Percentiles rank a stretch among this genome's conserved stretches.
Conservation (phyloP, 768 basidiomycete species). For the Candolleomyces efflorescens region DNA sequence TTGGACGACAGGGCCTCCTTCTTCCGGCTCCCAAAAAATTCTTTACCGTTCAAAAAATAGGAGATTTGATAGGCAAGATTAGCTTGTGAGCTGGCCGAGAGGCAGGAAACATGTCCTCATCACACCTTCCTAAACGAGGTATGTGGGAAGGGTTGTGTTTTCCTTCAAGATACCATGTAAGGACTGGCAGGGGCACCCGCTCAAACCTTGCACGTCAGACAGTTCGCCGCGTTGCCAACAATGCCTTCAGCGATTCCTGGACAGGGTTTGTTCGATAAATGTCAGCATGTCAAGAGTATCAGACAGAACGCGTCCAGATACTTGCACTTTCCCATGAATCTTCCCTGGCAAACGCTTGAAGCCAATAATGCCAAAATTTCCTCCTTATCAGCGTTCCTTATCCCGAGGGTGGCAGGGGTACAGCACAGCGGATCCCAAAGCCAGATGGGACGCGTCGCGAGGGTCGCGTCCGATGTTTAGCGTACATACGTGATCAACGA, state of each 20-base stretch:
- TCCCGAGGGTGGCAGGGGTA: slow-evolving; percentile 9
- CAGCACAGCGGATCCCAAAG: slow-evolving; percentile 3
- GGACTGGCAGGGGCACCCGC: slow-evolving; percentile 9
- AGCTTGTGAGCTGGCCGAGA: neutral
- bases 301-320: slow-evolving; percentile 5
- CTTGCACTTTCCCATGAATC: slow-evolving; percentile 1
- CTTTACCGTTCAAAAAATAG: neutral
- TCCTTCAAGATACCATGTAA: slow-evolving; percentile 10
- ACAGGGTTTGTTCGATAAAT: neutral
- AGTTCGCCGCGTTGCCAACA: neutral
- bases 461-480: neutral
- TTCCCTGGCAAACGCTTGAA: too few species aligned
- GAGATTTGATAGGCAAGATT: neutral
- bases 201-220: neutral
- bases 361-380: neutral
- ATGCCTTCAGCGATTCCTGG: neutral
- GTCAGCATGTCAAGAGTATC: neutral
- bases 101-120: slow-evolving; percentile 3
- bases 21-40: neutral
- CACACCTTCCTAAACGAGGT: slow-evolving; percentile 4
- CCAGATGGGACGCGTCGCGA: slow-evolving; percentile 11
- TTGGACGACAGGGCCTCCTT: neutral
- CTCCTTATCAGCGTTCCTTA: slow-evolving; percentile 2
- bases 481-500: slow-evolving; percentile 7
- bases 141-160: slow-evolving; percentile 1